Base-by-base conservation (phyloP, 257 asterid genomes). In the Penstemon eatonii region DNA sequence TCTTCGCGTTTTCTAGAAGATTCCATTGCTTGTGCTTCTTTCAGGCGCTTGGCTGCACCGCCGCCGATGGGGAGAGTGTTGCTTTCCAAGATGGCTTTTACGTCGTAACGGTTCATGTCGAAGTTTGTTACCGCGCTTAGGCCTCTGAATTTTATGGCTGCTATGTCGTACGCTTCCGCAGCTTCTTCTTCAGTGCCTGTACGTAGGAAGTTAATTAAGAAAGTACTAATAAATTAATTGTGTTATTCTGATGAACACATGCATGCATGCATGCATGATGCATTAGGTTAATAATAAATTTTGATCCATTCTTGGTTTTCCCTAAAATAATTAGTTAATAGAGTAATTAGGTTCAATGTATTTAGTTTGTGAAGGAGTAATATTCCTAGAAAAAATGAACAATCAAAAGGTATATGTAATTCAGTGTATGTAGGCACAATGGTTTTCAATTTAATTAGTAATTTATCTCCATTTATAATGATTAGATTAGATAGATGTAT, bases 111-210 rank as follows among this genome's bases (percentile, higher is more conserved):
- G 74, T 68, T 86, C 88, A 92, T 92, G 75, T 92, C 98, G 40
- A 92, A 92, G 69, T 92, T 92, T 1, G 96, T 92, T 0, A 92
- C 96, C 0, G 98, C 98, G 43, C 66, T 89, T 0, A 89, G 90
- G 3, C 97, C 97, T 41, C 97, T 67, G 85, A 91, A 91, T 60
- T 91, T 91, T 63, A 91, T 85, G 5, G 97, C 97, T 3, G 98
- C 98, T 0, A 92, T 79, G 75, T 92, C 98, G 60, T 92, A 92
- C 5, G 98, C 98, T 68, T 92, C 98, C 2, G 98, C 98, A 0
- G 98, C 98, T 84, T 92, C 98, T 56, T 89, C 98, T 68, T 89
- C 97, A 0, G 96, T 92, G 75, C 93, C 97, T 92, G 73, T 42
- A 15, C 0, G 18, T 15, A 15, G 18, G 18, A 0, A 46, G 38